Conservation (phyloP, 805 yeast genomes). For the Barnettozyma sucrosica region DNA sequence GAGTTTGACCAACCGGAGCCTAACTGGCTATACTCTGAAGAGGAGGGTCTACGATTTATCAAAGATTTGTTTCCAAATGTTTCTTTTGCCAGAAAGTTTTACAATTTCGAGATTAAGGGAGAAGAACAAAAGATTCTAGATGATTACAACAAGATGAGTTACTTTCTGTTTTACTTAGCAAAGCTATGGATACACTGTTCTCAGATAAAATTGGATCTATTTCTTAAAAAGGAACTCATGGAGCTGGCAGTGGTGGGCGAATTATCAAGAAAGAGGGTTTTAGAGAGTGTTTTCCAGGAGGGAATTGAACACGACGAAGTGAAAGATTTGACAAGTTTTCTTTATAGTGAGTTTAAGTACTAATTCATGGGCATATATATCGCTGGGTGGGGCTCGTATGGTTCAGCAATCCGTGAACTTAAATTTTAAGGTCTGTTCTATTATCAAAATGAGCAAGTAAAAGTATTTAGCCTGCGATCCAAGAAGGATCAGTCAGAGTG, state of each 20-base stretch:
- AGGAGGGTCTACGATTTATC: constrained; percentile 3
- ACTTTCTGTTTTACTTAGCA: constrained; percentile 10
- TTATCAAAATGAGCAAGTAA: too few species aligned
- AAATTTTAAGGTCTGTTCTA: too few species aligned
- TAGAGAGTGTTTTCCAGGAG: not conserved
- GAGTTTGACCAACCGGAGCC: constrained; percentile 1
- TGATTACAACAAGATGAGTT: constrained; percentile 15
- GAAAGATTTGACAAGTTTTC: not conserved
- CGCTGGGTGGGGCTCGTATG: too few species aligned
- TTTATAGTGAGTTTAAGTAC: not conserved
- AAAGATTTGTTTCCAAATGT: constrained; percentile 12
- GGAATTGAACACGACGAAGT: not conserved
- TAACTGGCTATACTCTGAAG: constrained; percentile 10
- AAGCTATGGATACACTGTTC: constrained; percentile 16
- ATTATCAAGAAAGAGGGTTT: not conserved
- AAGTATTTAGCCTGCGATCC: too few species aligned
- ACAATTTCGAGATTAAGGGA: not conserved
- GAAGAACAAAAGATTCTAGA: constrained; percentile 5
- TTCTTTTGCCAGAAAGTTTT: constrained; percentile 9
- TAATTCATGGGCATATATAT: not conserved
- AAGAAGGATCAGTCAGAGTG: too few species aligned
- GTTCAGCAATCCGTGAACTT: too few species aligned
- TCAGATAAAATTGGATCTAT: not conserved
- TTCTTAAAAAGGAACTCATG: not conserved
- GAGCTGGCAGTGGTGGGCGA: constrained; percentile 14